Conservation (phyloP, 202 grass and related monocot species). For the Digitaria exilis region DNA sequence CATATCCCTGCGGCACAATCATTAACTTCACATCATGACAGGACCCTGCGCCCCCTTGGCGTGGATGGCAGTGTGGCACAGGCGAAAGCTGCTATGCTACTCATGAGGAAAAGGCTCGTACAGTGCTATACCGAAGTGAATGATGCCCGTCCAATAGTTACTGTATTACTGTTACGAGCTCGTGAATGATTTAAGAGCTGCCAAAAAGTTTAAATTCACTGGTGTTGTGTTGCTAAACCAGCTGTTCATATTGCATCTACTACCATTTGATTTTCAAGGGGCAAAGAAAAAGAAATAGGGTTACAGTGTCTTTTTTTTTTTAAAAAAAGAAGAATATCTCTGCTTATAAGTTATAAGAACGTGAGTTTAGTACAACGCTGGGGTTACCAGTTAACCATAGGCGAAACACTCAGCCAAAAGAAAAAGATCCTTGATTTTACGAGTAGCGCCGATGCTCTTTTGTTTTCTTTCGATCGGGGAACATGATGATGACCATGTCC, state of each 20-base stretch:
- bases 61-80: neutral
- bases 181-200: too few relatives aligned
- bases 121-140: too few relatives aligned
- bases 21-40: neutral
- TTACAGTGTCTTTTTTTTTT: too few relatives aligned
- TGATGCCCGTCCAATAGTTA: too few relatives aligned
- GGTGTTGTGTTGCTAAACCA: neutral
- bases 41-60: neutral
- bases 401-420: too few relatives aligned
- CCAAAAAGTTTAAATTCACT: too few relatives aligned
- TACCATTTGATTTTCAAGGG: neutral
- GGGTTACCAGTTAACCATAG: too few relatives aligned
- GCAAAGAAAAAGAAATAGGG: too few relatives aligned
- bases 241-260: neutral
- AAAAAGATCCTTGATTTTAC: neutral
- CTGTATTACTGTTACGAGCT: too few relatives aligned
- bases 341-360: too few relatives aligned
- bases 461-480: neutral
- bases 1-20: constrained; percentile 3
- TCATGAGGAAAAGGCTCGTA: neutral
- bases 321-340: too few relatives aligned
- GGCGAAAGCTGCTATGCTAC: neutral
- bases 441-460: neutral
- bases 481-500: constrained; percentile 17
- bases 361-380: too few relatives aligned